A percentile compares a stretch with the other conserved stretches of the same genome.
Conservation (phyloP, 352 stramenopile genomes). For the Globisporangium uncinulatum region DNA sequence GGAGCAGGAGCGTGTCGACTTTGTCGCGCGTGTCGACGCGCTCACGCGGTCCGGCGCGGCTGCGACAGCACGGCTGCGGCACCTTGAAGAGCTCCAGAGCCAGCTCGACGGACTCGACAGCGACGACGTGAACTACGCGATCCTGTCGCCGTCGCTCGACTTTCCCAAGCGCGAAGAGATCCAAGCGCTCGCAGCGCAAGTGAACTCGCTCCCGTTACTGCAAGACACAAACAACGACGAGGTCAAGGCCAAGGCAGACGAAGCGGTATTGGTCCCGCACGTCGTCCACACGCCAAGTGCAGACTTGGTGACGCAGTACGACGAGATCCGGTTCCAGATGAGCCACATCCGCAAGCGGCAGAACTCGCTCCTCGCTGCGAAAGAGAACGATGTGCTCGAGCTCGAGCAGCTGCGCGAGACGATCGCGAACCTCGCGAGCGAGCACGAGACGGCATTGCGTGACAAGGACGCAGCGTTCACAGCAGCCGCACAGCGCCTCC, state of each 20-base stretch:
- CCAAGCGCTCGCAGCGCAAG: slow-evolving; percentile 11
- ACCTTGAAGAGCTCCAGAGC: slow-evolving; percentile 33
- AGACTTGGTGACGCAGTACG: slow-evolving; percentile 11
- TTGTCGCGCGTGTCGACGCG: slow-evolving; percentile 15
- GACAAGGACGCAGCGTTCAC: slow-evolving; percentile 7
- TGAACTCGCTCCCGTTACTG: slow-evolving; percentile 8
- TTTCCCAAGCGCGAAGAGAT: slow-evolving; percentile 43
- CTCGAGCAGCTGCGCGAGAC: slow-evolving; percentile 15
- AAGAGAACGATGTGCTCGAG: slow-evolving; percentile 14
- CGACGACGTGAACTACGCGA: slow-evolving; percentile 36
- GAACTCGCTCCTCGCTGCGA: slow-evolving; percentile 14
- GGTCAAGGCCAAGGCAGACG: background rate
- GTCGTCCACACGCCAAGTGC: background rate
- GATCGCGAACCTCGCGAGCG: slow-evolving; percentile 9
- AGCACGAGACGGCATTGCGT: slow-evolving; percentile 7
- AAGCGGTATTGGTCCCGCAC: background rate
- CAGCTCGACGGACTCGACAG: slow-evolving; percentile 31
- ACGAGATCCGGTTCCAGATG: slow-evolving; percentile 18
- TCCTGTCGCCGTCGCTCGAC: slow-evolving; percentile 38
- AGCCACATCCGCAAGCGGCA: slow-evolving; percentile 17
- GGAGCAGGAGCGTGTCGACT: slow-evolving; percentile 6
- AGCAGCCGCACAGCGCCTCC: slow-evolving; percentile 1
- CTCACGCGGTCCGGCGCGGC: slow-evolving; percentile 18
- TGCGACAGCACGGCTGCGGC: slow-evolving; percentile 19
- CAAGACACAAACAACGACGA: background rate